Evolutionary conservation across 2,329 filamentous ascomycete genomes (phyloP), one percentile per base, ranked within the genome.

Genomic region (Aspergillus neoniger): DNA sequence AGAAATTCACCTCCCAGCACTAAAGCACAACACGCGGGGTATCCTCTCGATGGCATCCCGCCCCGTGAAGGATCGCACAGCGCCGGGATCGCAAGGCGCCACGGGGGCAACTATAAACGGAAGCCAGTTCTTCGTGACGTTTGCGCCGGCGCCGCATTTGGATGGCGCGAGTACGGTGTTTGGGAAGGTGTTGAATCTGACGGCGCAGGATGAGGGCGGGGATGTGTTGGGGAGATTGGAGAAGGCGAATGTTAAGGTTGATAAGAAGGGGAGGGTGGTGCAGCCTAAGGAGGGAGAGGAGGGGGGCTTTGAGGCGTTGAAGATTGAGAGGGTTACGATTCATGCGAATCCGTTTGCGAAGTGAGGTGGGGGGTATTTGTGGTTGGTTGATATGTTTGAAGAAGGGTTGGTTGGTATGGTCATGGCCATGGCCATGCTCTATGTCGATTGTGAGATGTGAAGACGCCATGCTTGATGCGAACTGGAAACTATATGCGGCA

Each of bases 121-220:
- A 0, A 84, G 82, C 58, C 86, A 89, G 69, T 89, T 89, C 76
- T 89, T 88, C 72, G 80, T 89, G 50, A 85, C 83, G 0, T 84
- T 87, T 69, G 85, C 83, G 21, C 76, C 85, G 2, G 85, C 86
- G 14, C 81, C 85, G 57, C 86, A 88, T 79, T 74, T 89, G 38
- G 86, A 88, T 71, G 86, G 86, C 7, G 85, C 86, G 70, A 89
- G 88, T 69, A 88, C 86, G 0, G 85, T 88, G 2, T 89, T 89
- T 74, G 86, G 86, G 14, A 82, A 84, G 64, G 80, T 89, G 17
- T 72, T 89, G 65, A 77, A 77, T 55, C 55, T 76, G 63, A 74
- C 64, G 52, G 71, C 67, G 32, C 76, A 71, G 41, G 81, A 82
- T 72, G 82, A 80, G 64, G 77, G 69, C 5, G 79, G 72, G 8